Conservation (phyloP, 257 asterid species). For the Solanum sitiens region DNA sequence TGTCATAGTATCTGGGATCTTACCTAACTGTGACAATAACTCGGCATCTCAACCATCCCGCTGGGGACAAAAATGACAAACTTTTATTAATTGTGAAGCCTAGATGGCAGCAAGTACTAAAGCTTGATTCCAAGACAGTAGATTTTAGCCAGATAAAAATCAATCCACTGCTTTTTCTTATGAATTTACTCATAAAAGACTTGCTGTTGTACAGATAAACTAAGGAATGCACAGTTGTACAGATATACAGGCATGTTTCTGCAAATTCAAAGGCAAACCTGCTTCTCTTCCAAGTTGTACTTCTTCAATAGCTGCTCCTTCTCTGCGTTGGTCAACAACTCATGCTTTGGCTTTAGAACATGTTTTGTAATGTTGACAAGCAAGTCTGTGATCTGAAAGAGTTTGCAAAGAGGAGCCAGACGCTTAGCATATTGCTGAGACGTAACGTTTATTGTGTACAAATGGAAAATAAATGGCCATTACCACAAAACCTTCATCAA, state of each 20-base stretch:
- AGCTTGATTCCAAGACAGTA: background rate
- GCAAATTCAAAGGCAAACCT: slow-evolving; percentile 33
- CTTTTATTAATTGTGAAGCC: background rate
- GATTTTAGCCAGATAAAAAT: background rate
- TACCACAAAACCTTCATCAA: background rate
- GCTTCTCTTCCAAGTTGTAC: slow-evolving; percentile 67
- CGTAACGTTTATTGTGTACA: background rate
- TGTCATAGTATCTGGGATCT: no score
- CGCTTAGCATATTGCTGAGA: background rate
- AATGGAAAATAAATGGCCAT: background rate
- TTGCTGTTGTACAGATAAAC: background rate
- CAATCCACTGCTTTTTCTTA: background rate
- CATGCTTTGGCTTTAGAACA: slow-evolving; percentile 81
- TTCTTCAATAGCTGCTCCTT: slow-evolving; percentile 51
- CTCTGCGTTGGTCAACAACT: slow-evolving; percentile 50
- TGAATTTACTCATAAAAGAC: background rate
- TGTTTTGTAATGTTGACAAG: slow-evolving; percentile 81
- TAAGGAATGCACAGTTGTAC: background rate
- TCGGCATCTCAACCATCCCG: no score
- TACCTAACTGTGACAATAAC: no score
- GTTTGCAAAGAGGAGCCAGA: background rate
- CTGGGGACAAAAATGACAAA: background rate
- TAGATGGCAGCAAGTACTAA: background rate
- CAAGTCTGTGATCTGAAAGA: slow-evolving; percentile 70
- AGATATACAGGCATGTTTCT: background rate